Conservation (phyloP, 2,329 filamentous ascomycete genomes). For the Acrodontium crateriforme region DNA sequence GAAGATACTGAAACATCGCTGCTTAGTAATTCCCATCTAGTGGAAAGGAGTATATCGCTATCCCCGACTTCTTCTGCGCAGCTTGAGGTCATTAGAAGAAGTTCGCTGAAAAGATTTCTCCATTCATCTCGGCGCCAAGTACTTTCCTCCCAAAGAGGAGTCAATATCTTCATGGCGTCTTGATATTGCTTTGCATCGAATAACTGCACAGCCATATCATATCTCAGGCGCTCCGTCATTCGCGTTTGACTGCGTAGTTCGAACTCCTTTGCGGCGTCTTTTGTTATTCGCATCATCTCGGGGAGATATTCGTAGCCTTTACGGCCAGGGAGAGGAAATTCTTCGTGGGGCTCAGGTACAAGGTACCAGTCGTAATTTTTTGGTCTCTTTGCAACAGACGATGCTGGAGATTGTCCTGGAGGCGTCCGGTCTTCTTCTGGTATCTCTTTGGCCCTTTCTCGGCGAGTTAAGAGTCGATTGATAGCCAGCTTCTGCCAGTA, state of each 20-base stretch:
- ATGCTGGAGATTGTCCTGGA: conserved; percentile 41
- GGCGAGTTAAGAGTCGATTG: conserved; percentile 37
- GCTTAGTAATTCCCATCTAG: conserved; percentile 43
- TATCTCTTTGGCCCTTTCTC: conserved; percentile 39
- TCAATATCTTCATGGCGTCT: conserved; percentile 38
- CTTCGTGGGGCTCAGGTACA: conserved; percentile 43
- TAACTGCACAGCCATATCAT: conserved; percentile 41
- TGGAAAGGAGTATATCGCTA: conserved; percentile 34
- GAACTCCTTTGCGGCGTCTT: conserved; percentile 35
- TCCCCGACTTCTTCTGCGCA: conserved; percentile 32
- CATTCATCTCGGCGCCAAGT: conserved; percentile 48
- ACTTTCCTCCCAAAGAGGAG: conserved; percentile 40
- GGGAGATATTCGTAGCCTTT: conserved; percentile 37
- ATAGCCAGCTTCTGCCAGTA: conserved; percentile 46
- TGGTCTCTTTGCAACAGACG: conserved; percentile 39
- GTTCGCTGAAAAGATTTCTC: conserved; percentile 41
- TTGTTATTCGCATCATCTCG: conserved; percentile 36
- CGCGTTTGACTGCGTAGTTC: conserved; percentile 38
- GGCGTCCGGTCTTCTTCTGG: conserved; percentile 44
- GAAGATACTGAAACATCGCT: too few species aligned
- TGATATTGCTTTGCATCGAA: conserved; percentile 36
- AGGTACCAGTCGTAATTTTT: conserved; percentile 47
- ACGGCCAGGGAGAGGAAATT: conserved; percentile 32
- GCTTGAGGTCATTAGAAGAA: conserved; percentile 40
- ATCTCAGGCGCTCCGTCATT: conserved; percentile 39